Evolutionary conservation across 2,329 filamentous ascomycete genomes (phyloP).

Genomic region (Aspergillus aculeatus): DNA sequence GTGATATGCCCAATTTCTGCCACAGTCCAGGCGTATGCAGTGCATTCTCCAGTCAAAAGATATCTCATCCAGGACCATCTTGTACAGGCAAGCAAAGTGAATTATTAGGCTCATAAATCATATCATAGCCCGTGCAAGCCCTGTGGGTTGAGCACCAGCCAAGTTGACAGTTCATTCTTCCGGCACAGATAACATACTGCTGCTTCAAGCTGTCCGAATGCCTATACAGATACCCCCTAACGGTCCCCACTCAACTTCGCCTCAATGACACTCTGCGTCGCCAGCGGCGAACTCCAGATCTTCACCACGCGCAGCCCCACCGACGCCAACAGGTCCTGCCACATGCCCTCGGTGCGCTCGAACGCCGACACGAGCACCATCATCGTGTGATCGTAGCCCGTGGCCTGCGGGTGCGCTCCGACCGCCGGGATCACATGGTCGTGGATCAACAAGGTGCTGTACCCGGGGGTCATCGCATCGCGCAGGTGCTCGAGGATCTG

Average conservation of each 20-base stretch:
- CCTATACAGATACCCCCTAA: no score
- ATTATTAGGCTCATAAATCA: no score
- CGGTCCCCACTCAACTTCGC: neutral
- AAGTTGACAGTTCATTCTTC: no score
- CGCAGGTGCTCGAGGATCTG: slow-evolving; percentile 29
- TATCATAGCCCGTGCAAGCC: no score
- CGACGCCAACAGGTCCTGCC: slow-evolving; percentile 32
- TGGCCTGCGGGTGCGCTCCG: slow-evolving; percentile 29
- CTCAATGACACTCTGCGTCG: slow-evolving; percentile 25
- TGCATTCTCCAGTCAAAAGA: no score
- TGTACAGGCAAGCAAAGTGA: no score
- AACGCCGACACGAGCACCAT: slow-evolving; percentile 37
- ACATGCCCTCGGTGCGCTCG: slow-evolving; percentile 44
- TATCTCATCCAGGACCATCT: no score
- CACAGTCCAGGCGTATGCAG: no score
- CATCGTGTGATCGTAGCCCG: slow-evolving; percentile 44
- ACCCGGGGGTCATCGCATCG: slow-evolving; percentile 37
- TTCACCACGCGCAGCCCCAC: slow-evolving; percentile 38
- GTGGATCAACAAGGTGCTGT: slow-evolving; percentile 46
- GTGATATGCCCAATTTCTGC: no score
- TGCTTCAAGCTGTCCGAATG: no score
- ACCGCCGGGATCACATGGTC: slow-evolving; percentile 44
- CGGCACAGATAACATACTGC: no score
- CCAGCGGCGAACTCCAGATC: slow-evolving; percentile 26
- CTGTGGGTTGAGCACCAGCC: no score